Conservation (phyloP, 768 basidiomycete genomes). For the Termitomyces sp. region DNA sequence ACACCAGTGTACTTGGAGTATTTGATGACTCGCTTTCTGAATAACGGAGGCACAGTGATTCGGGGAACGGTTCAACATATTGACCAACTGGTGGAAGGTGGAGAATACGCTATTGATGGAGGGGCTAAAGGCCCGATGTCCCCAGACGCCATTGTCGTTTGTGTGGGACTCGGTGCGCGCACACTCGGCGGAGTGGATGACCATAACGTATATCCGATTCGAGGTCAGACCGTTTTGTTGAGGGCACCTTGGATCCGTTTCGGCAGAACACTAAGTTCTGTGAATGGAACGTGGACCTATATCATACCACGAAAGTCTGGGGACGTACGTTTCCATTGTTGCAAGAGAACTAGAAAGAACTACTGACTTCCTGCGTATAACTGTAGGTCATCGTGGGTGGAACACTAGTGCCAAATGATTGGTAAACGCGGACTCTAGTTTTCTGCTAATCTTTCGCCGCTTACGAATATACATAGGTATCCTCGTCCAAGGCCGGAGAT, state of each 20-base stretch:
- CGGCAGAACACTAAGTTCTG: conserved; percentile 39
- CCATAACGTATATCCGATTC: conserved; percentile 57
- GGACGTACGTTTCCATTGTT: conserved; percentile 25
- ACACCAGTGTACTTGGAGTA: conserved; percentile 57
- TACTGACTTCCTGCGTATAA: neutral
- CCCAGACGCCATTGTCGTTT: conserved; percentile 55
- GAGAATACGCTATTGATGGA: conserved; percentile 25
- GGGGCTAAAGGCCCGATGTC: conserved; percentile 12
- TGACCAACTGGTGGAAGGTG: conserved; percentile 54
- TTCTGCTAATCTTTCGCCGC: neutral
- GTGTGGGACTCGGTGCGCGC: conserved; percentile 64
- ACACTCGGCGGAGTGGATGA: conserved; percentile 76
- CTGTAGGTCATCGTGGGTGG: conserved; percentile 52
- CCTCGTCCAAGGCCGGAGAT: conserved; percentile 54
- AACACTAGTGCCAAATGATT: conserved; percentile 52
- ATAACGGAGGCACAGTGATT: conserved; percentile 47
- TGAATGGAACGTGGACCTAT: conserved; percentile 44
- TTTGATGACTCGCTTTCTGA: conserved; percentile 52
- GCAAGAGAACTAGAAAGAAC: neutral
- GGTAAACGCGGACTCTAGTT: conserved; percentile 26
- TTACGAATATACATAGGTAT: conserved; percentile 33
- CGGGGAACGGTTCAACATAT: conserved; percentile 57
- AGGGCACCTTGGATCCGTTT: conserved; percentile 55
- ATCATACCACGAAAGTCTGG: conserved; percentile 54
- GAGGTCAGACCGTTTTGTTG: conserved; percentile 75